Evolutionary conservation across 441 rosid species (phyloP).

Genomic region (Raphanus hybrid): DNA sequence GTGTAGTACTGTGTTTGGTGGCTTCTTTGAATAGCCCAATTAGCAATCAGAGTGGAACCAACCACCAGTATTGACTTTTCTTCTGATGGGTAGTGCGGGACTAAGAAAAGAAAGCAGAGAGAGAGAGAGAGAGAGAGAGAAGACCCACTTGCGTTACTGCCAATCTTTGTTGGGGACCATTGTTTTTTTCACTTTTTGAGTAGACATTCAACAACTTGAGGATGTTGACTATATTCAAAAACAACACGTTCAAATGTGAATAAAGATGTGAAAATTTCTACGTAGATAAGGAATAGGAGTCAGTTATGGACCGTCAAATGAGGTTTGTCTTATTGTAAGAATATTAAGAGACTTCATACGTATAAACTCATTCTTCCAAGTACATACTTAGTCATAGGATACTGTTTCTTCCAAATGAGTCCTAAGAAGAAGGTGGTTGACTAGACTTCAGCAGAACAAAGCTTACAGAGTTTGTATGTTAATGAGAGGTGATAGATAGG

Average conservation of each 20-base stretch:
- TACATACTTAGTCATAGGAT: background rate
- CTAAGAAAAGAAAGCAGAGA: background rate
- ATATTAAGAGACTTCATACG: too few species aligned
- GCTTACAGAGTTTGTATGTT: background rate
- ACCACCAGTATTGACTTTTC: slow-evolving; percentile 39
- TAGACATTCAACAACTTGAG: background rate
- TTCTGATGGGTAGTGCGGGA: too few species aligned
- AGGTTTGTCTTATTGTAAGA: too few species aligned
- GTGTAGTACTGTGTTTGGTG: slow-evolving; percentile 12
- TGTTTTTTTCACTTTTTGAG: slow-evolving; percentile 3
- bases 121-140: background rate
- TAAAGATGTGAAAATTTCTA: too few species aligned
- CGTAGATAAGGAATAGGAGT: too few species aligned
- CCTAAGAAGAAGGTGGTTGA: background rate
- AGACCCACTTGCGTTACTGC: slow-evolving; percentile 29
- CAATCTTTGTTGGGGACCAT: background rate
- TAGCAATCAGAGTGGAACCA: background rate
- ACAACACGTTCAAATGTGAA: too few species aligned
- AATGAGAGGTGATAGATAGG: background rate
- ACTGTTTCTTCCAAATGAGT: background rate
- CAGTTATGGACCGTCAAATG: too few species aligned
- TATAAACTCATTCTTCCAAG: too few species aligned
- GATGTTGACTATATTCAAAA: background rate
- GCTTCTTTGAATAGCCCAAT: background rate
- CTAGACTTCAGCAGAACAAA: background rate